Evolutionary conservation across 2,329 filamentous ascomycete genomes (phyloP).

Genomic region (Colletotrichum acutatum): DNA sequence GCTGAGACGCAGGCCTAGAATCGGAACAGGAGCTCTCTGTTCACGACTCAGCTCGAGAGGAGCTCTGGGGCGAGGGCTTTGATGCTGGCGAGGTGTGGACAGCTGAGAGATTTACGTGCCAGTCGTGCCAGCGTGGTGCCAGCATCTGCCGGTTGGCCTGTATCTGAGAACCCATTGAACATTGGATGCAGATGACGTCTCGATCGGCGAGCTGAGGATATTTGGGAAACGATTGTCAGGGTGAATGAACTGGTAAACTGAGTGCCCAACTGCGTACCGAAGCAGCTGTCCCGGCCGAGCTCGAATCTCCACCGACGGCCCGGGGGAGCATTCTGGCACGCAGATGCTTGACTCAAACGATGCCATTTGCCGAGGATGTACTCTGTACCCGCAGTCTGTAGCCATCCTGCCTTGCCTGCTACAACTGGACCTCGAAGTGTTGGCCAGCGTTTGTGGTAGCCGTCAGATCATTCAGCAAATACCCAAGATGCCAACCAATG

Average conservation of each 20-base stretch:
- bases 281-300: not conserved
- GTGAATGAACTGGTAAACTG: not conserved
- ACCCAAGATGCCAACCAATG: not conserved
- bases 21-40: not conserved
- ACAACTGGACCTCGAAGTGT: not conserved
- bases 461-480: not conserved
- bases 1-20: not conserved
- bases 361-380: not conserved
- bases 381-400: not conserved
- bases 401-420: too few relatives aligned
- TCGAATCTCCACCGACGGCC: conserved; percentile 1
- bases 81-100: not conserved
- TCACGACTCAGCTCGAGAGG: not conserved
- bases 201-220: not conserved
- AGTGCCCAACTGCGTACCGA: not conserved
- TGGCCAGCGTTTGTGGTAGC: not conserved
- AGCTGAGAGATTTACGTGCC: too few relatives aligned
- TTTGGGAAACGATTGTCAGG: conserved; percentile 2
- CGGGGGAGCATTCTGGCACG: not conserved
- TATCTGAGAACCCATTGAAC: not conserved
- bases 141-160: too few relatives aligned
- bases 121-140: too few relatives aligned
- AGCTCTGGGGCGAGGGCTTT: not conserved
- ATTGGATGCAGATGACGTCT: not conserved
- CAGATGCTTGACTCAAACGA: not conserved